Base-by-base conservation (phyloP, 352 stramenopile genomes). In the Phytophthora agathidicida region DNA sequence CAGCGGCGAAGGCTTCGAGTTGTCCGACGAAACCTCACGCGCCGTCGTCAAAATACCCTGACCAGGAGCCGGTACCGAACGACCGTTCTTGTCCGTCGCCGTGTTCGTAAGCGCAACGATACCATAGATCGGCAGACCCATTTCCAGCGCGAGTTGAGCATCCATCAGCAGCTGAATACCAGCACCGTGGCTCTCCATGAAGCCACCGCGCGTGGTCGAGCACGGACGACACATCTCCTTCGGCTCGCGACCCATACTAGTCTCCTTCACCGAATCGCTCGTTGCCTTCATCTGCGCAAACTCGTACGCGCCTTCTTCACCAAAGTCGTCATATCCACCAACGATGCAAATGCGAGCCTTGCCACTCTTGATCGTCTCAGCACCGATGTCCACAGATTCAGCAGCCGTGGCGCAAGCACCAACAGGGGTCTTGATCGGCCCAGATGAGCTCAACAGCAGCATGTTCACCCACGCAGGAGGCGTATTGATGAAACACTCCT, bases 221-320 rank as follows among this genome's bases (percentile, higher is more conserved):
- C 86, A 96, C 32, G 86, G 86, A 31, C 88, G 83, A 39, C 84
- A 94, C 81, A 94, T 93, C 48, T 96, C 88, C 41, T 78, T 73
- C 3, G 86, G 82, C 11, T 88, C 81, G 23, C 88, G 84, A 17
- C 85, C 88, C 84, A 93, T 94, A 3, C 48, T 60, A 0, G 60
- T 59, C 31, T 96, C 88, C 72, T 96, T 92, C 3, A 88, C 77
- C 1, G 88, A 92, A 65, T 93, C 83, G 45, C 80, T 94, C 2
- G 82, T 96, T 4, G 88, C 85, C 62, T 94, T 93, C 88, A 96
- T 96, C 54, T 94, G 84, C 24, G 87, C 88, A 48, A 96, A 96
- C 60, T 96, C 86, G 61, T 89, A 92, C 39, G 85, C 77, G 19
- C 83, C 73, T 61, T 94, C 85, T 57, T 96, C 88, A 19, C 86